Percentiles rank a stretch among this genome's conserved stretches.
phyloP scores from a whole-genome alignment of 2,329 filamentous ascomycete species.

The Hysterium pulicare region DNA sequence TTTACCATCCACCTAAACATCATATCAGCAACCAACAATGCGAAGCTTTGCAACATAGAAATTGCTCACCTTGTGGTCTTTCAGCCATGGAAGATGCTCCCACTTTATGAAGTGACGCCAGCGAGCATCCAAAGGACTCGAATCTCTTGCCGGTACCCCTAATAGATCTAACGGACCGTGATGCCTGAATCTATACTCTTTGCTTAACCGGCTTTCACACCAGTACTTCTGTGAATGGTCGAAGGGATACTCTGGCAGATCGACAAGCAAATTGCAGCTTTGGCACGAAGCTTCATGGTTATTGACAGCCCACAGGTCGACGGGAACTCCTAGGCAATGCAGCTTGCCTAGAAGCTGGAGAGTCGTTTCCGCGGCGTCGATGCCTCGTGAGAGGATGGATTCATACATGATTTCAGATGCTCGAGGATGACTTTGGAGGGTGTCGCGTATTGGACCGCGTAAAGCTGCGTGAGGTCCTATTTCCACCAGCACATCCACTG shows the following conservation, averaged over 20 bases:
- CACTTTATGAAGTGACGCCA: slow-evolving; percentile 44
- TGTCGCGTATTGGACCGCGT: background rate
- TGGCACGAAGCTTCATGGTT: background rate
- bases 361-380: background rate
- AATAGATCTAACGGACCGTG: slow-evolving; percentile 17
- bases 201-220: background rate
- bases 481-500: background rate
- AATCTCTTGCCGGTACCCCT: slow-evolving; percentile 16
- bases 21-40: background rate
- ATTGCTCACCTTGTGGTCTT: slow-evolving; percentile 37
- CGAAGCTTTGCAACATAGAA: background rate
- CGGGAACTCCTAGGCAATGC: background rate
- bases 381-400: background rate
- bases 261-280: background rate
- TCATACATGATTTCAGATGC: background rate
- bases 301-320: background rate
- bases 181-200: background rate
- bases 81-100: slow-evolving; percentile 40
- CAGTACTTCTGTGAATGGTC: background rate
- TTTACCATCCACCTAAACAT: slow-evolving; percentile 10
- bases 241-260: slow-evolving; percentile 1
- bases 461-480: slow-evolving; percentile 1
- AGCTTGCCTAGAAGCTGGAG: background rate
- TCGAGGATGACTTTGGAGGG: background rate
- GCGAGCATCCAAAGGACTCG: slow-evolving; percentile 12